Evolutionary conservation across 257 asterid genomes (phyloP).

Genomic region (Przewalskia tangutica): DNA sequence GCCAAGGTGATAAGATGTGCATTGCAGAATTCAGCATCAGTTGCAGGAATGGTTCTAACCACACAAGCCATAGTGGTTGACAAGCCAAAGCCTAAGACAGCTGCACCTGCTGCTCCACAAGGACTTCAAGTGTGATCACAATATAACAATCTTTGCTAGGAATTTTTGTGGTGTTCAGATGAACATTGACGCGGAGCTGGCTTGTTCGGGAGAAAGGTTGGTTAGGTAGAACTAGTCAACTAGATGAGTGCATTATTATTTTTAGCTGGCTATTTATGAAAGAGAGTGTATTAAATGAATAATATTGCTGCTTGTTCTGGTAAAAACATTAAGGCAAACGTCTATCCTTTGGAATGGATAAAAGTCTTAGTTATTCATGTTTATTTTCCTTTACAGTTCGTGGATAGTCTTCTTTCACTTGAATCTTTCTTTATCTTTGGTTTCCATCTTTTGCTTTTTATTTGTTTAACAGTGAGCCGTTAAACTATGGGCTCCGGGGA

Average conservation of each 20-base stretch:
- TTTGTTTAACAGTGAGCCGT: too few relatives aligned
- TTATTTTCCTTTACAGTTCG: neutral
- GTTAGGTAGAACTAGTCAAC: too few relatives aligned
- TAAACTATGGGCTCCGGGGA: too few relatives aligned
- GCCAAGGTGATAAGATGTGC: slow-evolving; percentile 93
- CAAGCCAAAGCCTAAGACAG: slow-evolving; percentile 55
- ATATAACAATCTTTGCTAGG: neutral
- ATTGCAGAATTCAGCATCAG: slow-evolving; percentile 80
- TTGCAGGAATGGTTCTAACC: slow-evolving; percentile 97
- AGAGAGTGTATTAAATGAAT: neutral
- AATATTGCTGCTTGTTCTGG: neutral
- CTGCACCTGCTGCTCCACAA: slow-evolving; percentile 36
- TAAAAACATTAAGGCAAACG: neutral
- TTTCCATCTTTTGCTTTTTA: too few relatives aligned
- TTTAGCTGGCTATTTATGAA: neutral
- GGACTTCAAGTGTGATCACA: slow-evolving; percentile 36
- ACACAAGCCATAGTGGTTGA: slow-evolving; percentile 97
- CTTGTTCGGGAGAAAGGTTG: neutral
- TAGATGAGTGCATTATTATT: neutral
- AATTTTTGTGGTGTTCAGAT: slow-evolving; percentile 6
- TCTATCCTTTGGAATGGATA: neutral
- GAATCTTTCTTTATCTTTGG: too few relatives aligned
- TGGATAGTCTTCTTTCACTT: too few relatives aligned
- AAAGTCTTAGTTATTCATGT: neutral
- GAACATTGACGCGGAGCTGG: neutral